Base-by-base conservation (phyloP, 768 basidiomycete species). In the Termitomyces eurrhizus region DNA sequence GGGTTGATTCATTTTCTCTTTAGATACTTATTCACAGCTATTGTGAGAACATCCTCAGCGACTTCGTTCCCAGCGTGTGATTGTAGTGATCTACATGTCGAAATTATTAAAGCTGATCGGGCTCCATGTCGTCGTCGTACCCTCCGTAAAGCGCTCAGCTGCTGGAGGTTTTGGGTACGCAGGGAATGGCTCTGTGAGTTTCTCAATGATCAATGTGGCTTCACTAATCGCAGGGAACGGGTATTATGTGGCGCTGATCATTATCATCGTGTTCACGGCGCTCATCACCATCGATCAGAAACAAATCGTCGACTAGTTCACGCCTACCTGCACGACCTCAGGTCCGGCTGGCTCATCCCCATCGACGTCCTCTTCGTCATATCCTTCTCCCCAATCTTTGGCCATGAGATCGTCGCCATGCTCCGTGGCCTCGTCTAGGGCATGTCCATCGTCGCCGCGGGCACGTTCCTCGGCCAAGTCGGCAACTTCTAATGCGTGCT, bases 311-410 rank as follows among this genome's bases (percentile, higher is more conserved):
- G 57, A 80, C 9, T 84, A 82, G 82, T 76, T 93, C 52, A 83
- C 78, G 32, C 90, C 90, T 0, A 78, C 80, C 74, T 93, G 66
- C 82, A 88, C 65, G 7, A 36, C 13, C 37, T 53, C 42, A 33
- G 8, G 46, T 3, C 24, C 18, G 48, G 48, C 21, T 58, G 57
- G 48, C 48, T 58, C 24, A 26, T 50, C 33, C 92, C 93, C 1
- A 90, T 95, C 56, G 91, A 72, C 46, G 77, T 94, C 56, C 78
- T 94, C 39, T 93, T 94, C 69, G 79, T 95, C 62, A 83, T 95
- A 32, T 93, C 92, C 0, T 93, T 95, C 69, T 92, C 93, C 60
- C 93, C 93, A 0, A 83, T 96, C 18, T 95, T 95, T 67, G 95
- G 95, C 6, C 94, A 96, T 63, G 95, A 96, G 79, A 90, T 96